Base-by-base conservation (phyloP, 2,329 filamentous ascomycete species). In the Colletotrichum viniferum region DNA sequence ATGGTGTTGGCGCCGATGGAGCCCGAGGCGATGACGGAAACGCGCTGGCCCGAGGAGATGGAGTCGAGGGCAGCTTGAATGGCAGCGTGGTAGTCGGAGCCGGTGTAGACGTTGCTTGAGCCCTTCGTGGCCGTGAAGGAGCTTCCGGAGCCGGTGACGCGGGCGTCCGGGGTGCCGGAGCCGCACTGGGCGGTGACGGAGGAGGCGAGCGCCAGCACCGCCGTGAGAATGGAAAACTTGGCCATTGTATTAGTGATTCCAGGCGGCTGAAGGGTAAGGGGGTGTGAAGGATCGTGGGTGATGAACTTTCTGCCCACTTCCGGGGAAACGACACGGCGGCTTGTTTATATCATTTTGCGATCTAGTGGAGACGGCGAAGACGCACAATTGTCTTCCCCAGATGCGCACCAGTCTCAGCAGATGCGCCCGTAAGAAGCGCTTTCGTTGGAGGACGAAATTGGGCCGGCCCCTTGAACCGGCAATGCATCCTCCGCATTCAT, bases 1-100 rank as follows among this genome's bases (percentile, higher is more conserved):
- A 91, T 87, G 43, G 88, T 90, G 78, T 79, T 85, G n/a, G 87
- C 85, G 34, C 89, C 89, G 68, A 91, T 90, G 58, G 88, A 89
- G 5, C 90, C 90, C 0, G 88, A 90, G 0, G 89, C 89, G 1
- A 90, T 86, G 71, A 92, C 87, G 3, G 88, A 82, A 1, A 91
- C 86, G 13, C 89, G 88, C 80, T 91, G 87, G 9, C 90, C 89
- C 65, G 84, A 85, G 77, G 80, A 81, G 77, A 90, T 87, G 43
- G 87, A 84, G 78, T 90, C 88, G 21, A 91, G 79, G 1, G 89
- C 90, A 0, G 88, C 83, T 67, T 91, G 88, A 73, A 91, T 90
- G 2, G 90, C 90, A 3, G 85, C 84, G 14, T 83, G 85, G 81
- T 91, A 91, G 83, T 90, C 86, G 18, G 85, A 84, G 32, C 90